Conservation (phyloP, 192 early-diverging fungal species). For the Entrophospora sp. region DNA sequence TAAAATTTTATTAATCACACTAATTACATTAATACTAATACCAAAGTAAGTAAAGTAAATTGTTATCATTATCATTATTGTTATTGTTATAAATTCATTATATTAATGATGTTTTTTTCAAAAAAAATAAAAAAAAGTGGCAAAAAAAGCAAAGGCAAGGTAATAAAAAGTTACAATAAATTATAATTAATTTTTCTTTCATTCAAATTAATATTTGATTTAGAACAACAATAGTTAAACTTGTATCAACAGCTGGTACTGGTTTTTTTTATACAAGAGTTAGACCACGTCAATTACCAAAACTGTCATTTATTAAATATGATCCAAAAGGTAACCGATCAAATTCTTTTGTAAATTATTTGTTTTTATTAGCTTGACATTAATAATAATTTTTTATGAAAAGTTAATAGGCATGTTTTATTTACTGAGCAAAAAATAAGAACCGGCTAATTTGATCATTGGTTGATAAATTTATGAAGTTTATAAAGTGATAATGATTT, state of each 20-base stretch:
- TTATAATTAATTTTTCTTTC: neutral
- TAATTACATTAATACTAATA: too few relatives aligned
- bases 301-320: slow-evolving; percentile 86
- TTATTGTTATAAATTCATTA: too few relatives aligned
- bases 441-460: too few relatives aligned
- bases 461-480: too few relatives aligned
- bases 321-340: slow-evolving; percentile 68
- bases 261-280: slow-evolving; percentile 85
- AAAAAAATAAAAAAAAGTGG: slow-evolving; percentile 44
- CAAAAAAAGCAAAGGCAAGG: slow-evolving; percentile 76
- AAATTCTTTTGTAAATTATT: neutral
- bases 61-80: too few relatives aligned
- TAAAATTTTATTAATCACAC: too few relatives aligned
- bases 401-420: slow-evolving; percentile 4
- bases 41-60: too few relatives aligned
- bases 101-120: too few relatives aligned
- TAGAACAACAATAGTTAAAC: slow-evolving; percentile 75
- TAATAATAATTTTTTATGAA: neutral
- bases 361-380: neutral
- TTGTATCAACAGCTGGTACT: slow-evolving; percentile 83
- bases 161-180: slow-evolving; percentile 11
- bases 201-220: neutral
- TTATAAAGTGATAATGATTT: too few relatives aligned
- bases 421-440: slow-evolving; percentile 12
- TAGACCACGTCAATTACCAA: slow-evolving; percentile 67